phyloP scores from a whole-genome alignment of 306 rosid genomes.

The Casuarina glauca region DNA sequence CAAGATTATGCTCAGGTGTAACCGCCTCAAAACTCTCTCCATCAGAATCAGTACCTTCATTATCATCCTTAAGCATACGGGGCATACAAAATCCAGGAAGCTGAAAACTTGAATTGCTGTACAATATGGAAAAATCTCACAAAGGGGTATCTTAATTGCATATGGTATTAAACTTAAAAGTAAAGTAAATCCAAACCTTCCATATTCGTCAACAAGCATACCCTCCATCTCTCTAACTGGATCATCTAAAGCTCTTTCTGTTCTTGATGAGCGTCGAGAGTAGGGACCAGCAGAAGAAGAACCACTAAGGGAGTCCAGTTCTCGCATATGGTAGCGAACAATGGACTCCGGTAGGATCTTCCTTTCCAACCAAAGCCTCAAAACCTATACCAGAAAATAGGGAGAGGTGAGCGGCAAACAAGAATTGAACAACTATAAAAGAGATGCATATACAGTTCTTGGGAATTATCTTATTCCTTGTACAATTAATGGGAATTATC shows the following conservation, averaged over 20 bases:
- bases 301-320: conserved; percentile 53
- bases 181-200: conserved; percentile 70
- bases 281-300: conserved; percentile 59
- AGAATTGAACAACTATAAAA: too few relatives aligned
- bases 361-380: conserved; percentile 86
- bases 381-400: conserved; percentile 56
- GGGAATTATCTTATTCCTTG: background rate
- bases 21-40: conserved; percentile 93
- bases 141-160: conserved; percentile 12
- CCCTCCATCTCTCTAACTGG: conserved; percentile 99
- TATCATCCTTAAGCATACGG: conserved; percentile 75
- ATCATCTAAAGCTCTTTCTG: conserved; percentile 88
- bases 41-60: conserved; percentile 92
- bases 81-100: conserved; percentile 96
- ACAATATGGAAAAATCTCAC: conserved; percentile 30
- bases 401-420: conserved; percentile 14
- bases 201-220: conserved; percentile 97
- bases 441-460: too few relatives aligned
- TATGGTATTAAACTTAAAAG: background rate
- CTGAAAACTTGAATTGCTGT: conserved; percentile 94
- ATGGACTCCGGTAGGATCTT: conserved; percentile 72
- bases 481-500: too few relatives aligned
- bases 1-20: conserved; percentile 80
- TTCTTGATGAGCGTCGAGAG: conserved; percentile 73
- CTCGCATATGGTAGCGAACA: conserved; percentile 79